Conservation (phyloP, 345 rosid species). For the Mallotus nudiflorus region DNA sequence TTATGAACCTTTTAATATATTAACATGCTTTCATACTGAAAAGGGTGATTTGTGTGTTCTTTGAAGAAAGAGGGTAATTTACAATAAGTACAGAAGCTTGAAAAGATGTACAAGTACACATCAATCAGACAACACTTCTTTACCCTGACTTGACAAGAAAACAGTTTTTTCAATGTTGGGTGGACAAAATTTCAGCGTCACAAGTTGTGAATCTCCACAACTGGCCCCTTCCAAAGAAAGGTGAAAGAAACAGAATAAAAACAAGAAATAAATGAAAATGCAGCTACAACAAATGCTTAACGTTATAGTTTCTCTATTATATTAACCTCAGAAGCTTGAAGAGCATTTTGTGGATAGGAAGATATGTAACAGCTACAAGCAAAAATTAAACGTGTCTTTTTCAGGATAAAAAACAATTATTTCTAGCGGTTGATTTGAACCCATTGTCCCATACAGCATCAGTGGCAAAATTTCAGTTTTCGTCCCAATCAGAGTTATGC, state of each 20-base stretch:
- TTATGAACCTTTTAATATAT: not conserved
- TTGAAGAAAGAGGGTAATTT: not conserved
- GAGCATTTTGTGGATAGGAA: no score
- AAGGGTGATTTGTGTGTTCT: not conserved
- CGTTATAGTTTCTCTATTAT: not conserved
- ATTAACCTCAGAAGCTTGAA: not conserved
- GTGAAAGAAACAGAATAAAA: not conserved
- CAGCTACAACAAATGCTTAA: not conserved
- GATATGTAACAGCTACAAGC: no score
- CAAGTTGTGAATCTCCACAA: not conserved
- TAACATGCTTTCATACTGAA: not conserved
- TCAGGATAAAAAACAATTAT: not conserved
- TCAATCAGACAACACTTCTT: not conserved
- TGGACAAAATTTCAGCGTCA: not conserved
- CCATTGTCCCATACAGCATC: slow-evolving; percentile 2
- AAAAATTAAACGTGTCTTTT: not conserved
- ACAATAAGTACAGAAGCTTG: not conserved
- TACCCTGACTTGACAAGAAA: not conserved
- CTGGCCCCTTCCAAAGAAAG: not conserved
- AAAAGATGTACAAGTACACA: not conserved
- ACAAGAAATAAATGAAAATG: not conserved
- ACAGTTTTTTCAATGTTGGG: not conserved
- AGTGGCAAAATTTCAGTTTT: not conserved
- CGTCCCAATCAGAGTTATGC: not conserved
- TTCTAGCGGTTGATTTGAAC: not conserved